These are phyloP conservation scores for Crucihimalaya himalaica DNA, from an alignment of 345 rosid species.

Conservation along the genomic window DNA sequence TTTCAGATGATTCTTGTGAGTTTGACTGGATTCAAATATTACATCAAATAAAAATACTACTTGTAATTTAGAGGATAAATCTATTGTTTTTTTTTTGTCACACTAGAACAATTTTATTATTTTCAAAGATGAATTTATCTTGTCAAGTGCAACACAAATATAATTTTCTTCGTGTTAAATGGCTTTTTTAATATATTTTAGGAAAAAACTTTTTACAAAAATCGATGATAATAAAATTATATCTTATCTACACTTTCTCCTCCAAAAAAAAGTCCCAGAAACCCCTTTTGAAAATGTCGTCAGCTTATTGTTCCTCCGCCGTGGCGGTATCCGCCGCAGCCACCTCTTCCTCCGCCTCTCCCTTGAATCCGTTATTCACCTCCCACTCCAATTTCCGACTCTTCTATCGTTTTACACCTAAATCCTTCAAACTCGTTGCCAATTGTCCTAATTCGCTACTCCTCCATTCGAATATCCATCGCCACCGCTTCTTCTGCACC, in stretches of 20 bases:
- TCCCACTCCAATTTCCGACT: constrained; percentile 32
- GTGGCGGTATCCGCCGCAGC: constrained; percentile 28
- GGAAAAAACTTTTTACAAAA: neutral
- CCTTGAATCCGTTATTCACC: neutral
- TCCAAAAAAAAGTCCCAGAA: constrained; percentile 9
- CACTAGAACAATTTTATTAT: too few relatives aligned
- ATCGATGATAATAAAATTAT: neutral
- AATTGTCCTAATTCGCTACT: constrained; percentile 38
- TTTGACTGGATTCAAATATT: too few relatives aligned
- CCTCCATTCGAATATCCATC: constrained; percentile 34
- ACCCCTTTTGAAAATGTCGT: constrained; percentile 22
- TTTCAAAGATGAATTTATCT: too few relatives aligned
- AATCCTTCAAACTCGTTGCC: constrained; percentile 48
- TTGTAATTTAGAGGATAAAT: too few relatives aligned
- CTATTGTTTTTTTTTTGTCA: too few relatives aligned
- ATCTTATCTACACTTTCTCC: constrained; percentile 28
- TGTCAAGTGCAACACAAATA: too few relatives aligned
- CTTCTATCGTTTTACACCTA: constrained; percentile 39
- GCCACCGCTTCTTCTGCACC: constrained; percentile 39
- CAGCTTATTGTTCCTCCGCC: constrained; percentile 30
- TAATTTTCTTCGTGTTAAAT: too few relatives aligned
- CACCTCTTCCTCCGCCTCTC: constrained; percentile 8
- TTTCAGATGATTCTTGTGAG: too few relatives aligned
- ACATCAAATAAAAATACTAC: too few relatives aligned
- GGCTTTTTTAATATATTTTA: too few relatives aligned